Evolutionary conservation across 192 early-diverging fungal species (phyloP), one percentile per base, ranked within the genome.

Genomic region (Backusella mclennaniae): DNA sequence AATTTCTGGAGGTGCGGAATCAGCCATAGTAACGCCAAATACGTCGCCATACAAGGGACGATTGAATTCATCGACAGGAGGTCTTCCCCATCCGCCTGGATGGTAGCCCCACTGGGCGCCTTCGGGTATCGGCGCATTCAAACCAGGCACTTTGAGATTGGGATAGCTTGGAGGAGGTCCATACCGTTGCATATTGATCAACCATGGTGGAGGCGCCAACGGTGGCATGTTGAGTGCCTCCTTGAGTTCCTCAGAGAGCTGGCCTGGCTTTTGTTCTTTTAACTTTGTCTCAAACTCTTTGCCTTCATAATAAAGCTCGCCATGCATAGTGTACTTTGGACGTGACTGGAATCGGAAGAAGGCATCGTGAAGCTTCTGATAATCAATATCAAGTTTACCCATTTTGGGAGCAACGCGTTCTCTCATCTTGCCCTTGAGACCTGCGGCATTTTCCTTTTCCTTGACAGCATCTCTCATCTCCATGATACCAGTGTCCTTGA

Each of bases 91-190:
- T 66, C 96, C 97, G 71, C 98, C 98, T 4, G 97, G 96, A 76
- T 98, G 97, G 79, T 93, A 99, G 21, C 98, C 98, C 98, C 97
- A 99, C 77, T 97, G 94, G n/a, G 96, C 97, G 8, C 96, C 98
- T 38, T 90, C 87, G 6, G 98, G 98, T 77, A 99, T 98, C 5
- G 98, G 98, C 12, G 96, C 93, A 76, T 98, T 99, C 35, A 99
- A 84, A 0, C 98, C 98, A 6, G 98, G 95, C 53, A 99, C 90
- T 75, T 92, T 92, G 35, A 99, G 82, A 72, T 89, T 91, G 2
- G 96, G 95, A 79, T 99, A 99, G 68, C 92, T 94, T 5, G 97
- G 96, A 41, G 98, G 98, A 19, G 95, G 96, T 1, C 98, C 98
- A 78, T 96, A 93, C 26, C 97, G 89, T 86, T 99, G 98, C 98